These are phyloP conservation scores for Boletus tomentosulus DNA, from an alignment of 768 basidiomycete genomes.

Conservation along the genomic window DNA sequence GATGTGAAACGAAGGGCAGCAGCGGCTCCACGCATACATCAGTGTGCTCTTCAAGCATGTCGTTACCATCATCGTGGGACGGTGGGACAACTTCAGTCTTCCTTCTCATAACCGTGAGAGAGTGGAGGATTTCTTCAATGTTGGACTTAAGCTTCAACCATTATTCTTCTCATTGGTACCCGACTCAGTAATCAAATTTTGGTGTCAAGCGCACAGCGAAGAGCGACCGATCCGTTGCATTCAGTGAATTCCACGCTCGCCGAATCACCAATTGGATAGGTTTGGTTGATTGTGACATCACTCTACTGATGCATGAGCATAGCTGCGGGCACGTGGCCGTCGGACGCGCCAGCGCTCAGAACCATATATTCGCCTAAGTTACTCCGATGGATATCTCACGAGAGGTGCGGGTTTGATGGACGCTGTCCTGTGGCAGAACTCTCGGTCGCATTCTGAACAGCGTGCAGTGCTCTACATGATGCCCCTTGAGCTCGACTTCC, in stretches of 20 bases:
- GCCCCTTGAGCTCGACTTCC: neutral
- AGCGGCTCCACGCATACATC: too few species aligned
- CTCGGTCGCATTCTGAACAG: neutral
- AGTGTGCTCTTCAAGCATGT: too few species aligned
- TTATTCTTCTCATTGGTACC: too few species aligned
- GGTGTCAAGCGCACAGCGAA: too few species aligned
- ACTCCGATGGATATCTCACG: neutral
- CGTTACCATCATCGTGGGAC: too few species aligned
- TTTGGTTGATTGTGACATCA: too few species aligned
- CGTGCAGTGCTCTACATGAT: neutral
- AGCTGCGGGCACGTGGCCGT: neutral
- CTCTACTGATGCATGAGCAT: neutral
- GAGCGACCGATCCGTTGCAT: neutral
- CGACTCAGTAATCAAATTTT: too few species aligned
- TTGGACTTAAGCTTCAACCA: too few species aligned
- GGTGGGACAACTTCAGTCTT: too few species aligned
- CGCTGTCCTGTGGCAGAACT: neutral
- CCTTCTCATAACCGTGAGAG: neutral
- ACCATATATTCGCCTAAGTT: neutral
- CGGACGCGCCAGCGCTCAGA: neutral
- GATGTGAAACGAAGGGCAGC: too few species aligned
- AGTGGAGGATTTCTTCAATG: too few species aligned
- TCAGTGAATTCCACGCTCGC: neutral
- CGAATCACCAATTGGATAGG: neutral
- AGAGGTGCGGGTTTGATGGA: neutral